Base-by-base conservation (phyloP, 1,139 yeast genomes). In the Spencermartinsiella ligniputridi region DNA sequence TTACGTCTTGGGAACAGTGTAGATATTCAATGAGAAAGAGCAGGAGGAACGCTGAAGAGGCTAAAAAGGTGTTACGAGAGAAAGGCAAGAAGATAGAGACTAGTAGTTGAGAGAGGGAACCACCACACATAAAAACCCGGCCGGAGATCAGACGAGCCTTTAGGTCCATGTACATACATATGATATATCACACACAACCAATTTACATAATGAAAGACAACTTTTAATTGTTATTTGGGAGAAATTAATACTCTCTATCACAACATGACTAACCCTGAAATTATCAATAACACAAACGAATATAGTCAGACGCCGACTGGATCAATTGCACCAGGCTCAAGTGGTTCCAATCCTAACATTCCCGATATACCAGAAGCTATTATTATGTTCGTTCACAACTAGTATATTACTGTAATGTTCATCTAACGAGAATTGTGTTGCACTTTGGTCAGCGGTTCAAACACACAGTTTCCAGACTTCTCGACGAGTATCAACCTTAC, bases 1-100 rank as follows among this genome's bases (percentile, higher is more conserved):
- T 85, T 1, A 81, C 86, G 30, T 87, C 95, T 1, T 90, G 96
- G 96, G 96, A 90, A 63, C 95, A 87, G 64, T 90, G 97, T 62
- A 72, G 96, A 48, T 75, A 80, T 41, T 74, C 79, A 45, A 71
- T 95, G 60, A 72, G 83, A 57, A 74, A 76, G 54, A 79, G 83
- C 38, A 71, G 77, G 57, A 74, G 74, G 51, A 78, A 81, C 51
- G 79, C 85, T 52, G 79, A 55, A 17, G 46, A 47, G 30, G 47
- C 47, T 17, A 47, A 48, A 29, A 37, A 25, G 20, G 40, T 22
- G n/a, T 4, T 37, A 11, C 5, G 33, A n/a, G 32, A 24, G 18
- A 12, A 15, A 37, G 32, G 32, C 12, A 11, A 6, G 25, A 22
- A 11, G 11, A 22, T 22, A 6, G 25, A 22, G 11, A 11, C 6